Conservation (phyloP, 805 yeast species). For the Candida incommunis region DNA sequence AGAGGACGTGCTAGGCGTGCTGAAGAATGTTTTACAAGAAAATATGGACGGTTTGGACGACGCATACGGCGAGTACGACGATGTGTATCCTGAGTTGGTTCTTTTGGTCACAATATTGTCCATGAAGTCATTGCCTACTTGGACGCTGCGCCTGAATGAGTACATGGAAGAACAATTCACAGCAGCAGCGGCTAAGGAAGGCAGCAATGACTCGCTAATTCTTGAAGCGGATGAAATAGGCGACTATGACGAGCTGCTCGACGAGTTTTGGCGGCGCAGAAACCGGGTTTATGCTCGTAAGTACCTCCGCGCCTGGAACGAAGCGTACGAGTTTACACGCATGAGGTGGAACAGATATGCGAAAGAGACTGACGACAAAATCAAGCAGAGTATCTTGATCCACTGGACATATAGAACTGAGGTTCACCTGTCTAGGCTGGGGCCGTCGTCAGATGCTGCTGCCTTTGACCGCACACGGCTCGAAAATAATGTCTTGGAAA, state of each 20-base stretch:
- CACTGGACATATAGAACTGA: not conserved
- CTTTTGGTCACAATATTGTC: not conserved
- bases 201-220: too few relatives aligned
- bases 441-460: not conserved
- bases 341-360: not conserved
- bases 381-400: not conserved
- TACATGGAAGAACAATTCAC: not conserved
- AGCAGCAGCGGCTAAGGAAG: not conserved
- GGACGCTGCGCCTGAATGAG: not conserved
- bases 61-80: not conserved
- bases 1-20: not conserved
- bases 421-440: not conserved
- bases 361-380: not conserved
- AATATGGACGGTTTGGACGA: not conserved
- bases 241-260: not conserved
- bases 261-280: not conserved
- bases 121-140: not conserved
- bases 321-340: not conserved
- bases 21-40: constrained; percentile 1
- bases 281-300: not conserved
- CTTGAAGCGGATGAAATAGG: not conserved
- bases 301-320: not conserved
- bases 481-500: not conserved
- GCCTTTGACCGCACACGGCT: not conserved
- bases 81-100: not conserved